Base-by-base conservation (phyloP, 495 filamentous ascomycete genomes). In the Hapsidospora chrysogenum region DNA sequence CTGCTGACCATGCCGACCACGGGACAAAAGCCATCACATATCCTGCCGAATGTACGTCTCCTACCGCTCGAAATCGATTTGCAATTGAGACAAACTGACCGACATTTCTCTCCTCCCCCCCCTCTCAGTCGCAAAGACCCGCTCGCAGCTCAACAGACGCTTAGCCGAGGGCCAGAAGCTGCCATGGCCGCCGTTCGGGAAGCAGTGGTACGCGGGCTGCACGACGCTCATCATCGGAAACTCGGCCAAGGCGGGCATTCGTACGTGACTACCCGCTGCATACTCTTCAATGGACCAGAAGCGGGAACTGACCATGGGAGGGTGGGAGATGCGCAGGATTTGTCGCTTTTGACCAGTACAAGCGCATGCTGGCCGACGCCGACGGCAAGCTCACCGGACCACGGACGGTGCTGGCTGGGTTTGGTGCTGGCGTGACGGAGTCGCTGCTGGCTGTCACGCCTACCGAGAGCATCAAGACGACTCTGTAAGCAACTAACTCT, bases 401-500 rank as follows among this genome's bases (percentile, higher is more conserved):
- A 3, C 68, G 73, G 40, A 96, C 85, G 8, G 89, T 96, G 8
- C 68, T 96, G 39, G 85, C 86, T 23, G 89, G 89, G 5, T 92
- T 97, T 53, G 84, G 87, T 36, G 89, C 89, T 17, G 89, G 89
- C 13, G 78, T 89, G 41, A 96, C 85, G 0, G 89, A 97, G 57
- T 92, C 84, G 2, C 56, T 96, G 17, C 56, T 97, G 1, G 89
- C 89, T 6, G 89, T 97, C 22, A 97, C 89, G 3, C 89, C 89
- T 0, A 95, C 93, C 45, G 89, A 97, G 59, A 89, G 81, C 52
- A 95, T 97, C 53, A 97, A 97, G 61, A 97, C 89, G 20, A 85
- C 83, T 43, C 52, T 95, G 77, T 84, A 44, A 28, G 66, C n/a
- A n/a, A n/a, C n/a, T n/a, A n/a, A n/a, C n/a, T 51, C 15, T 14